phyloP scores from a whole-genome alignment of 2,329 filamentous ascomycete species.

The Westerdykella aurantiaca region DNA sequence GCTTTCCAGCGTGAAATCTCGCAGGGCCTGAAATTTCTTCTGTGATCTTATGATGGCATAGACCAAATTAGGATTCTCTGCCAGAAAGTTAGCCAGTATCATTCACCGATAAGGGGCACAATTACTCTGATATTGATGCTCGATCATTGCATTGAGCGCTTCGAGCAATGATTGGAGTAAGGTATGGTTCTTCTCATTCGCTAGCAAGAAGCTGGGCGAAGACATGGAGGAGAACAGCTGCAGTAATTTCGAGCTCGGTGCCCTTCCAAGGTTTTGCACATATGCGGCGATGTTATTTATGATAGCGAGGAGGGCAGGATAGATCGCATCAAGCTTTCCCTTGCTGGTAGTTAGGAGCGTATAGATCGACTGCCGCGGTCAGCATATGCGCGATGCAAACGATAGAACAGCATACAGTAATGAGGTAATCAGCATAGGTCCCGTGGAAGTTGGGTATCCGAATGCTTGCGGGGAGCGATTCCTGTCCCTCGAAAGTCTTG shows the following conservation, averaged over 20 bases:
- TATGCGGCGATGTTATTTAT: constrained; percentile 91
- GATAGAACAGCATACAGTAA: constrained; percentile 59
- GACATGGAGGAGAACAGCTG: constrained; percentile 91
- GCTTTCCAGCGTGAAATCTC: constrained; percentile 84
- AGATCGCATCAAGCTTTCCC: constrained; percentile 82
- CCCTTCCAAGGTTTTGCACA: constrained; percentile 66
- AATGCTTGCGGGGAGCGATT: constrained; percentile 76
- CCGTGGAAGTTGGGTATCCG: constrained; percentile 79
- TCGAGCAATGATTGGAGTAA: constrained; percentile 78
- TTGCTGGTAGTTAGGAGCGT: constrained; percentile 86
- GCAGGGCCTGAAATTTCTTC: constrained; percentile 76
- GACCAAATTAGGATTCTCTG: constrained; percentile 75
- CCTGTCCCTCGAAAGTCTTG: constrained; percentile 80
- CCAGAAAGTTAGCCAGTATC: constrained; percentile 11
- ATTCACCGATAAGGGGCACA: constrained; percentile 3
- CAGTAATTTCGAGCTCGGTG: constrained; percentile 73
- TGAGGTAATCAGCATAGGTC: constrained; percentile 87
- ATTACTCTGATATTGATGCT: constrained; percentile 77
- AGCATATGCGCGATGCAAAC: constrained; percentile 12
- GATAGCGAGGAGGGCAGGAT: constrained; percentile 83
- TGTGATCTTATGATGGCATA: constrained; percentile 73
- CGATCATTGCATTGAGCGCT: constrained; percentile 81
- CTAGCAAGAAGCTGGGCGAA: constrained; percentile 82
- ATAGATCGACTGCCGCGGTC: constrained; percentile 67
- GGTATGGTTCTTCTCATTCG: constrained; percentile 83